phyloP scores from a whole-genome alignment of 1,284 basidiomycete species.

The Anthracocystis setariae region DNA sequence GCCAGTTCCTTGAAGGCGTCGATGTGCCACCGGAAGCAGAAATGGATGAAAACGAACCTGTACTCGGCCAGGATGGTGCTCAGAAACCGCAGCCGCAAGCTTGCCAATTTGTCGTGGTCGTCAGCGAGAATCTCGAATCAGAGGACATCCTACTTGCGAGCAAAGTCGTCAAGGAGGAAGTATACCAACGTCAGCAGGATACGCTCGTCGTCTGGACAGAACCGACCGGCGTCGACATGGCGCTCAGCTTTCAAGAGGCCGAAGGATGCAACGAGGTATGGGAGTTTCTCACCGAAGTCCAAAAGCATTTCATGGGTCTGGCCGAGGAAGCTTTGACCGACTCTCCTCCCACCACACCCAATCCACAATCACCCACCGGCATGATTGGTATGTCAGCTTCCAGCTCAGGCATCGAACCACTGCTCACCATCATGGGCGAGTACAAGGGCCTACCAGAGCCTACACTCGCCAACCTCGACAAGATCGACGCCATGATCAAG shows the following conservation, averaged over 20 bases:
- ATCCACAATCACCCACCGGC: conserved; percentile 39
- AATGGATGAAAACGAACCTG: conserved; percentile 25
- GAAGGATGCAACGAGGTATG: conserved; percentile 96
- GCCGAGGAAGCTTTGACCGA: conserved; percentile 51
- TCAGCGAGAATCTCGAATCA: conserved; percentile 60
- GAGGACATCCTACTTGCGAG: conserved; percentile 63
- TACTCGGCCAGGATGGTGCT: conserved; percentile 42
- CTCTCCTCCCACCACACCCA: conserved; percentile 48
- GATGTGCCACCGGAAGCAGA: conserved; percentile 37
- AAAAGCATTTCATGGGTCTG: conserved; percentile 75
- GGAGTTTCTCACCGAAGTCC: conserved; percentile 96
- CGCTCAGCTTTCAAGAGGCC: conserved; percentile 94
- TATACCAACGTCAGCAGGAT: conserved; percentile 72
- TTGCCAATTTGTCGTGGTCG: conserved; percentile 61
- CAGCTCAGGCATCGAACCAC: conserved; percentile 36
- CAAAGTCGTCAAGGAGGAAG: conserved; percentile 65
- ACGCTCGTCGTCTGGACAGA: conserved; percentile 99
- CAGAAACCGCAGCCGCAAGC: conserved; percentile 47
- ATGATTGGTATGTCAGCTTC: conserved; percentile 50
- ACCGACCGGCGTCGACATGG: conserved; percentile 91
- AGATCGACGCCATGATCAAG: conserved; percentile 64
- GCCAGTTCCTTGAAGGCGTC: conserved; percentile 55
- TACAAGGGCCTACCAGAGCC: conserved; percentile 67
- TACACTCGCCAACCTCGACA: conserved; percentile 62
- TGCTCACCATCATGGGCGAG: conserved; percentile 42